phyloP scores from a whole-genome alignment of 2,329 filamentous ascomycete species.

The Myrmaecium sp. region DNA sequence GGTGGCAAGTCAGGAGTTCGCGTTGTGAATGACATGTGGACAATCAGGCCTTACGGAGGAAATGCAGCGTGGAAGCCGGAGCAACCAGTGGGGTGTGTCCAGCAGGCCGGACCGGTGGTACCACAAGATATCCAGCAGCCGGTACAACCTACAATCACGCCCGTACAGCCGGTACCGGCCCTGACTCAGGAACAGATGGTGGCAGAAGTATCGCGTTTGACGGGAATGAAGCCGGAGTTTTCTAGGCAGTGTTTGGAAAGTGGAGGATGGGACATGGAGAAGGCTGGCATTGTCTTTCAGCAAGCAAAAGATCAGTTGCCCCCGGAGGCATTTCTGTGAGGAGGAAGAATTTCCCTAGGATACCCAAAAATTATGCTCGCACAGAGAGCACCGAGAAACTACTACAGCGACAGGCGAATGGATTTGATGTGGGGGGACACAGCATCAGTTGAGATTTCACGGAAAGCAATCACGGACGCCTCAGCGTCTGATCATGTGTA shows the following conservation, averaged over 20 bases:
- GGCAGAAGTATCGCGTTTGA: slow-evolving; percentile 54
- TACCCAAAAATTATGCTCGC: too few species aligned
- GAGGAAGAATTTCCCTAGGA: too few species aligned
- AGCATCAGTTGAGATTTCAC: too few species aligned
- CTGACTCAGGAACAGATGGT: slow-evolving; percentile 46
- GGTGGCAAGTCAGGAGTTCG: slow-evolving; percentile 50
- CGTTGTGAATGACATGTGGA: slow-evolving; percentile 65
- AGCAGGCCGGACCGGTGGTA: slow-evolving; percentile 12
- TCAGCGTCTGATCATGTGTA: too few species aligned
- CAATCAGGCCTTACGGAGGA: slow-evolving; percentile 50
- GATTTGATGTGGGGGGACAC: too few species aligned
- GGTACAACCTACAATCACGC: slow-evolving; percentile 1
- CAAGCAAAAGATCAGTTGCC: slow-evolving; percentile 44
- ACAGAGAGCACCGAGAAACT: too few species aligned
- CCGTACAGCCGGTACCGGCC: neutral
- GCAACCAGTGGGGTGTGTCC: neutral
- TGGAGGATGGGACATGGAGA: slow-evolving; percentile 63
- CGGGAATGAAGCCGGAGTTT: slow-evolving; percentile 64
- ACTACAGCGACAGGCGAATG: too few species aligned
- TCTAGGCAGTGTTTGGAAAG: slow-evolving; percentile 67
- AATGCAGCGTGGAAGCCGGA: slow-evolving; percentile 33
- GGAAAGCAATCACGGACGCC: too few species aligned
- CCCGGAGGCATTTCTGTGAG: slow-evolving; percentile 27
- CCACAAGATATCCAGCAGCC: slow-evolving; percentile 24
- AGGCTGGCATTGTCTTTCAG: slow-evolving; percentile 58